Conservation (phyloP, 164 flowering plant genomes). For the Vitis riparia region DNA sequence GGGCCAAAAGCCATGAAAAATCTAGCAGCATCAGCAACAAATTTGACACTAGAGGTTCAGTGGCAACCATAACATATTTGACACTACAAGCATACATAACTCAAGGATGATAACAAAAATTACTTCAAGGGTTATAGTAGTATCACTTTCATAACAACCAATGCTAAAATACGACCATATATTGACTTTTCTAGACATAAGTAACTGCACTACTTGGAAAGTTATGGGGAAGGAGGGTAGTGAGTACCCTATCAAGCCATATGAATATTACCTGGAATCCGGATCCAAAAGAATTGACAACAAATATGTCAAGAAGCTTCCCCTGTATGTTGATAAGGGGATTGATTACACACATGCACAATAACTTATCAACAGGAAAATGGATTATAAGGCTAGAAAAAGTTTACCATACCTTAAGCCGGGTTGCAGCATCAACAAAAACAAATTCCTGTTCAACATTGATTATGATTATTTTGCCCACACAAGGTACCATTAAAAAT, state of each 20-base stretch:
- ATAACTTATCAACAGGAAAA: not conserved
- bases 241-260: not conserved
- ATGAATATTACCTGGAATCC: conserved; percentile 52
- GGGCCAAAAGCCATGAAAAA: too few species aligned
- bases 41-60: too few species aligned
- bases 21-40: too few species aligned
- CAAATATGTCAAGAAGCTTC: conserved; percentile 62
- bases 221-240: too few species aligned
- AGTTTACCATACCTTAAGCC: conserved; percentile 37
- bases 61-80: not conserved
- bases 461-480: conserved; percentile 7
- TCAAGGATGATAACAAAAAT: not conserved
- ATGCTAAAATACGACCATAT: too few species aligned
- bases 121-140: not conserved
- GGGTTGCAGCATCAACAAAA: conserved; percentile 50
- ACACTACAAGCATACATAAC: not conserved
- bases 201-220: too few species aligned
- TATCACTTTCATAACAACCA: too few species aligned
- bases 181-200: too few species aligned
- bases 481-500: conserved; percentile 1
- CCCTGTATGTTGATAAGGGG: conserved; percentile 35
- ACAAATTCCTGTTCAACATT: conserved; percentile 48
- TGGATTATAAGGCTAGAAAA: not conserved
- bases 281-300: conserved; percentile 72
- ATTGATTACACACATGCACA: not conserved